These are phyloP conservation scores for Didymella segeticola DNA, from an alignment of 2,329 filamentous ascomycete species.

Conservation along the genomic window DNA sequence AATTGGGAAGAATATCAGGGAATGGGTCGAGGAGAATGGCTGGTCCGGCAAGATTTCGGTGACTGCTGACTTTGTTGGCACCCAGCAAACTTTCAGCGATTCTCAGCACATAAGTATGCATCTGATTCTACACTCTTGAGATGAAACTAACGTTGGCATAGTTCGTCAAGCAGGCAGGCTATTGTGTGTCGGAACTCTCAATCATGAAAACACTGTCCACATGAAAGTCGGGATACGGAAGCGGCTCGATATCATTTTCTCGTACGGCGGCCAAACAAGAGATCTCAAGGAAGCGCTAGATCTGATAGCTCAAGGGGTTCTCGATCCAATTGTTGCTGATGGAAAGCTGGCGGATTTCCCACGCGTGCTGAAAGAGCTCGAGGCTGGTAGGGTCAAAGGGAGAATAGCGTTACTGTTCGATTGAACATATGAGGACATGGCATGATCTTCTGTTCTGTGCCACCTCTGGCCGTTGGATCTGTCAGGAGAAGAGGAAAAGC, in stretches of 20 bases:
- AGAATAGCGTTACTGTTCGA: constrained; percentile 23
- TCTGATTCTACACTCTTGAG: not conserved
- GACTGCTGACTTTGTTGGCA: constrained; percentile 31
- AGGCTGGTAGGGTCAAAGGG: constrained; percentile 25
- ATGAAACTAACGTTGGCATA: not conserved
- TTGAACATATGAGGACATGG: not conserved
- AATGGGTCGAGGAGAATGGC: constrained; percentile 28
- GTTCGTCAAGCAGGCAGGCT: constrained; percentile 30
- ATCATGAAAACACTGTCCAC: constrained; percentile 33
- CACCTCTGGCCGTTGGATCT: not conserved
- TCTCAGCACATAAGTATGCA: constrained; percentile 27
- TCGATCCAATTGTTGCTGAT: constrained; percentile 28
- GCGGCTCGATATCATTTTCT: constrained; percentile 28
- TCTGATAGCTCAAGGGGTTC: constrained; percentile 22
- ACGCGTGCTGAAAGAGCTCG: constrained; percentile 22
- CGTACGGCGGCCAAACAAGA: constrained; percentile 27
- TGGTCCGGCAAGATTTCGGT: constrained; percentile 27
- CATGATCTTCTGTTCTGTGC: not conserved
- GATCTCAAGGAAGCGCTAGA: constrained; percentile 26
- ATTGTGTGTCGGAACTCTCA: constrained; percentile 31
- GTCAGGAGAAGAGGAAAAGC: not conserved
- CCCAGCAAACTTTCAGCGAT: constrained; percentile 28
- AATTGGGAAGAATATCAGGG: constrained; percentile 18
- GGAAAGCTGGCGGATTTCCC: constrained; percentile 28
- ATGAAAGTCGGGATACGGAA: constrained; percentile 33